These are phyloP conservation scores for Naganishia onofrii DNA, from an alignment of 768 basidiomycete genomes.

Conservation along the genomic window DNA sequence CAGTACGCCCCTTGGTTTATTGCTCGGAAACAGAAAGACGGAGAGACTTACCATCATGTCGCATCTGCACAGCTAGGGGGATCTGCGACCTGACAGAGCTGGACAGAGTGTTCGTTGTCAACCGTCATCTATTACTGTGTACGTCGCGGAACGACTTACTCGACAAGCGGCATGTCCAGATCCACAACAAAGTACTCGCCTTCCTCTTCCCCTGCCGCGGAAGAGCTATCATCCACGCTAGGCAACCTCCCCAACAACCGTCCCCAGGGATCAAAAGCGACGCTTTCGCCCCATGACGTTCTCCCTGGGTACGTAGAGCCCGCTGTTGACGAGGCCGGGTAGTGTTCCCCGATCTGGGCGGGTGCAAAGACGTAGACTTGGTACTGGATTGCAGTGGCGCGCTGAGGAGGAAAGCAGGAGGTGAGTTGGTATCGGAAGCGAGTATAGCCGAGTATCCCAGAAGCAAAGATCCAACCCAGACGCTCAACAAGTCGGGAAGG, in stretches of 20 bases:
- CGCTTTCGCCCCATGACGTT: slow-evolving; percentile 46
- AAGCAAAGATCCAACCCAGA: not conserved
- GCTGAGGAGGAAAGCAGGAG: slow-evolving; percentile 21
- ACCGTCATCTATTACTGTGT: no score
- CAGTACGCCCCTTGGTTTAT: no score
- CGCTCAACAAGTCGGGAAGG: not conserved
- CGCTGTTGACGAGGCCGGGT: not conserved
- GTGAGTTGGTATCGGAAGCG: no score
- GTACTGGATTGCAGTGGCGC: slow-evolving; percentile 42
- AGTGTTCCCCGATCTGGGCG: slow-evolving; percentile 46
- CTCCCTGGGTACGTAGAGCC: slow-evolving; percentile 27
- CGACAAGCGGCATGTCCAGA: slow-evolving; percentile 36
- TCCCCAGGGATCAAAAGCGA: slow-evolving; percentile 49
- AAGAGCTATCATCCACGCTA: slow-evolving; percentile 39
- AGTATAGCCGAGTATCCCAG: not conserved
- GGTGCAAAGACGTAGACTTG: slow-evolving; percentile 47
- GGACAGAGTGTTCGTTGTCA: not conserved
- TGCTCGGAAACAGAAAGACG: not conserved
- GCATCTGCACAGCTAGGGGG: slow-evolving; percentile 43
- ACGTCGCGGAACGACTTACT: slow-evolving; percentile 29
- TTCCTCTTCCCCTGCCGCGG: slow-evolving; percentile 15
- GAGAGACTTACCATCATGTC: slow-evolving; percentile 34
- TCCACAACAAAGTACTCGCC: slow-evolving; percentile 39
- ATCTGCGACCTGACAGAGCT: slow-evolving; percentile 41
- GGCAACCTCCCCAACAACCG: slow-evolving; percentile 39